Base-by-base conservation (phyloP, 2,329 filamentous ascomycete species). In the Parastagonospora avenae region DNA sequence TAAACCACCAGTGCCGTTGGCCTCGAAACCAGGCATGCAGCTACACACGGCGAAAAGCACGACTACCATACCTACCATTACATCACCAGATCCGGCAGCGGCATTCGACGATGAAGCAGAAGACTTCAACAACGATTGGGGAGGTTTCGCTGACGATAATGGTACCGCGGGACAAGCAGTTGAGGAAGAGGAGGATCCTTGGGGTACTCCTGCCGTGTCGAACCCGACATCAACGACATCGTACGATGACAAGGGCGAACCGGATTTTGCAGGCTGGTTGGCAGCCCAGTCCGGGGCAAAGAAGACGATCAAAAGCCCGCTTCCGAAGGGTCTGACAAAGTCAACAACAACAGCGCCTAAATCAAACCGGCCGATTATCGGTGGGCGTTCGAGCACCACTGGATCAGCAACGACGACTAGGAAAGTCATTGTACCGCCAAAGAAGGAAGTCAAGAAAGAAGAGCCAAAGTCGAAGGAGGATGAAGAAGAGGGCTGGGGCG, bases 261-360 rank as follows among this genome's bases (percentile, higher is more conserved):
- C 93, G 0, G 94, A 97, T 72, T 97, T 99, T 74, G 93, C 92
- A 4, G 92, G 92, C 4, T 97, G 94, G 92, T 75, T 97, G 16
- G 92, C 91, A 10, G 92, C 92, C 10, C 91, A 97, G 70, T 85
- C 89, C 5, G 82, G 87, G 56, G 84, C 89, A 56, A 97, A 95
- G 77, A 81, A 81, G 65, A 73, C 51, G 45, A 70, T 48, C 1
- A 82, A 81, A 62, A 94, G 90, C 59, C 77, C 87, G 2, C 70
- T 97, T 47, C 92, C 93, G 0, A 99, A 96, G 75, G 93, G 93
- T 0, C 72, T 97, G 24, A 76, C 80, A 1, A 96, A 95, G 74
- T 66, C 83, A 2, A 48, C 54, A 11, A 38, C 52, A 4, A 9
- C 11, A 31, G 16, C 2, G 14, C 62, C 70, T 8, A 76, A 75